These are phyloP conservation scores for Aquilaria agallochum DNA, from an alignment of 441 rosid species.

Conservation along the genomic window DNA sequence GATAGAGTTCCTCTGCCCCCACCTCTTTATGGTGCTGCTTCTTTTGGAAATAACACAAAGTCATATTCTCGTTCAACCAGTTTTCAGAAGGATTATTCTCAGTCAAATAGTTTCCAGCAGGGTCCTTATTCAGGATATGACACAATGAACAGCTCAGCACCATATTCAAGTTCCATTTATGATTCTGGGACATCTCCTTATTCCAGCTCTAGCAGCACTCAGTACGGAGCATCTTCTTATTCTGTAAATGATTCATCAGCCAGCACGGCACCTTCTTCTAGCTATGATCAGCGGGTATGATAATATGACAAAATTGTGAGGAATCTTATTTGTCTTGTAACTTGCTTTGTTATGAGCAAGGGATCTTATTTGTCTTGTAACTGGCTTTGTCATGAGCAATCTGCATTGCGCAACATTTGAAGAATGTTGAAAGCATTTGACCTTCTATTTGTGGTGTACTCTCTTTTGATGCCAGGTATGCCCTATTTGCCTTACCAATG, in stretches of 20 bases:
- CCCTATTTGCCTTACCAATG: conserved; percentile 64
- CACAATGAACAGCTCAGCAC: conserved; percentile 33
- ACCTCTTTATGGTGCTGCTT: conserved; percentile 47
- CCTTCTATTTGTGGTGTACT: background rate
- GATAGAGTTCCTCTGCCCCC: conserved; percentile 81
- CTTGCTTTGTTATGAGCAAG: too few species aligned
- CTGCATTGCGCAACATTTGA: too few species aligned
- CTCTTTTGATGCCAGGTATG: conserved; percentile 41
- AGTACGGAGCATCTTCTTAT: conserved; percentile 29
- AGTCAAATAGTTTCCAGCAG: conserved; percentile 54
- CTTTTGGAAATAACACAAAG: conserved; percentile 37
- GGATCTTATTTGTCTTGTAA: too few species aligned
- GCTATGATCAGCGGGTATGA: conserved; percentile 59
- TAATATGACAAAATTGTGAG: too few species aligned
- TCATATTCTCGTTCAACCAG: conserved; percentile 38
- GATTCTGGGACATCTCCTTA: conserved; percentile 50
- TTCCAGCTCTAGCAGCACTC: conserved; percentile 43
- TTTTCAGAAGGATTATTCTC: conserved; percentile 43
- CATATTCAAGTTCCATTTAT: conserved; percentile 41
- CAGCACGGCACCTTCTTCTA: conserved; percentile 34
- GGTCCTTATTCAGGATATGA: conserved; percentile 37
- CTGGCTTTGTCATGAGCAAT: too few species aligned
- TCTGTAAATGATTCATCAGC: conserved; percentile 38
- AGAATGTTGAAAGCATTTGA: background rate
- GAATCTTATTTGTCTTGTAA: too few species aligned